Evolutionary conservation across 352 stramenopile genomes (phyloP).

Genomic region (Globisporangium takayamanum): DNA sequence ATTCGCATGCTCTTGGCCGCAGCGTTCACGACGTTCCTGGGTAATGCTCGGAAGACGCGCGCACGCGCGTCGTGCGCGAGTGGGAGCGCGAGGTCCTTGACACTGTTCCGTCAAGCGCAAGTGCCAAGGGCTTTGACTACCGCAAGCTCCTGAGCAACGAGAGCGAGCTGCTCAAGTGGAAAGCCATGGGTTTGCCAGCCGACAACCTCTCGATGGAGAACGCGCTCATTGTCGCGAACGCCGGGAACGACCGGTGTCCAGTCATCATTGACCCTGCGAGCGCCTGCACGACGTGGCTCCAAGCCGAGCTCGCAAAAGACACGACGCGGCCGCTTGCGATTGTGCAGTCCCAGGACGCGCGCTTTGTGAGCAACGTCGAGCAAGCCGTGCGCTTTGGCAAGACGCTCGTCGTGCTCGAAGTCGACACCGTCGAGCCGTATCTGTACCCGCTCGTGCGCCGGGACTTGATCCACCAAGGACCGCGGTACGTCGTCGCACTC

Average conservation of each 20-base stretch:
- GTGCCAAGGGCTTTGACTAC: slow-evolving; percentile 63
- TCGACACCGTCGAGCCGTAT: slow-evolving; percentile 89
- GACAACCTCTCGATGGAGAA: slow-evolving; percentile 95
- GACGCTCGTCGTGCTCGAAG: slow-evolving; percentile 91
- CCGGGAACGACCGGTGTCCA: slow-evolving; percentile 67
- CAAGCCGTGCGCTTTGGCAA: slow-evolving; percentile 95
- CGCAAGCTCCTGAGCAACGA: slow-evolving; percentile 88
- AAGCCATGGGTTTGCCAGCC: slow-evolving; percentile 85
- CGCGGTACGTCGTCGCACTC: slow-evolving; percentile 87
- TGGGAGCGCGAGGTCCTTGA: slow-evolving; percentile 79
- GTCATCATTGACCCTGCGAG: slow-evolving; percentile 95
- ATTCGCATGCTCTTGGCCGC: slow-evolving; percentile 88
- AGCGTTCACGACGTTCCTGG: slow-evolving; percentile 93
- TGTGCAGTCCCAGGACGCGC: slow-evolving; percentile 76
- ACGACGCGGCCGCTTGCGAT: slow-evolving; percentile 83
- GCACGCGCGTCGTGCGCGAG: slow-evolving; percentile 56
- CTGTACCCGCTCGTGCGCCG: slow-evolving; percentile 90
- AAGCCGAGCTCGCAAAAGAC: slow-evolving; percentile 83
- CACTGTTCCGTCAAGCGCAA: slow-evolving; percentile 10
- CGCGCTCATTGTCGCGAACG: slow-evolving; percentile 85
- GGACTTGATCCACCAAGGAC: slow-evolving; percentile 88
- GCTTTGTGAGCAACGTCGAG: slow-evolving; percentile 90
- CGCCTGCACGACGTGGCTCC: slow-evolving; percentile 85
- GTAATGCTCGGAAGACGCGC: slow-evolving; percentile 87
- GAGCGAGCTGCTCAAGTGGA: slow-evolving; percentile 92